Evolutionary conservation across 2,329 filamentous ascomycete genomes (phyloP), one percentile per base, ranked within the genome.

Genomic region (Phyllachora maydis): DNA sequence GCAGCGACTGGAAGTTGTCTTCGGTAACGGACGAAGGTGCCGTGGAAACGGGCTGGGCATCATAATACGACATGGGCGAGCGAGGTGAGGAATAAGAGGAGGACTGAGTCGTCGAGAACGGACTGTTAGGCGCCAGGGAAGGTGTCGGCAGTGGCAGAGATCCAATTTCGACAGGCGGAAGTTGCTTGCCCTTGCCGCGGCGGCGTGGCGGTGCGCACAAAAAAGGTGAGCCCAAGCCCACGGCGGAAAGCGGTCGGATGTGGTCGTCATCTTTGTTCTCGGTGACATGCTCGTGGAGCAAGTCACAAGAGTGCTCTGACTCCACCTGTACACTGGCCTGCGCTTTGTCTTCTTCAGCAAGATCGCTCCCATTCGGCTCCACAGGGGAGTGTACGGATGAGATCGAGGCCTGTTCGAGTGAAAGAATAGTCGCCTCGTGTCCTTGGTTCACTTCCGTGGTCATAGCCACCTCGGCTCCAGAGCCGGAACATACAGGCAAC

Each of bases 11-110:
- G 40, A 77, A 72, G 18, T 67, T 71, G 32, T 74, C 74, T 30
- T 82, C 76, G 1, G 65, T 63, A 20, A 73, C 54, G 0, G 75
- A 82, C 2, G 76, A 83, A 5, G 73, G 67, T 3, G 76, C 70
- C 2, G 76, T 82, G 5, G 74, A 77, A 14, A 81, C 63, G 11
- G 72, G 63, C 25, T 76, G 70, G 1, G 65, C 65, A 31, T 83
- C 76, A 26, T 77, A 69, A n/a, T n/a, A n/a, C 4, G 66, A 70
- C 45, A 76, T 53, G 28, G 69, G 55, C 29, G 72, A 63, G 25
- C 73, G 64, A 0, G 75, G 76, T 4, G 75, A 81, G 1, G 74
- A 61, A 38, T 70, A 59, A 0, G 75, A 75, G 1, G 75, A 66
- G 23, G 67, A 53, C 31, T 65, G 59, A 23, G 63, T 60, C 29